Evolutionary conservation across 1,284 basidiomycete genomes (phyloP), one percentile per base, ranked within the genome.

Genomic region (Apiotrichum mycotoxinovorans): DNA sequence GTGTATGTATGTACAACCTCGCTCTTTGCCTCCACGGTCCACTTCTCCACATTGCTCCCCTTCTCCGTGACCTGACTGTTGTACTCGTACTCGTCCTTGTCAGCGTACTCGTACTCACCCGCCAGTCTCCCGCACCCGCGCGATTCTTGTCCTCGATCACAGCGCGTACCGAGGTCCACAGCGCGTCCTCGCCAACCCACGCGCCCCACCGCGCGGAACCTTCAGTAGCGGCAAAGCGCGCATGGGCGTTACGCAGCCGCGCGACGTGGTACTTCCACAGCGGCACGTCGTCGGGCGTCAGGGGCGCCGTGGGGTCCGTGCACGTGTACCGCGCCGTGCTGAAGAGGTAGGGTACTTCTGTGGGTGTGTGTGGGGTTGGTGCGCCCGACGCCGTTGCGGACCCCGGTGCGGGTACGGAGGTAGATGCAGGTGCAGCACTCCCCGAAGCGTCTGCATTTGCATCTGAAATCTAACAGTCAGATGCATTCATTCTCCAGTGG

Each of bases 261-360:
- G 57, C 44, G 18, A 73, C 55, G 54, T 76, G 74, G 18, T 56
- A 41, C 12, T 61, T 52, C 38, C 71, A 57, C 10, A 74, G 58
- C 5, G 69, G 68, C 10, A 74, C 54, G n/a, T 52, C 26, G 0
- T 49, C 54, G n/a, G 43, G 51, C 25, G 46, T 47, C 37, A 66
- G 22, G 26, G 10, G 30, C 18, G 33, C 38, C 9, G 41, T 4
- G 8, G 42, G 8, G 14, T 38, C 34, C 18, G 64, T 44, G n/a
- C 65, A n/a, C 3, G 69, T 71, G 58, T 65, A 74, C 7, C 74
- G 66, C 25, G 66, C 54, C 3, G 74, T 76, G 17, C 70, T 69
- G 60, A 76, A 74, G 20, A 74, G 56, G 1, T 67, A 37, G 5
- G 61, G 58, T 10, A 37, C 26, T 11, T 47, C 20, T 33, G 34